Percentiles rank a stretch among this genome's conserved stretches.
These are phyloP conservation scores for Clarireedia homoeocarpa DNA, from an alignment of 2,329 filamentous ascomycete genomes.

Conservation along the genomic window DNA sequence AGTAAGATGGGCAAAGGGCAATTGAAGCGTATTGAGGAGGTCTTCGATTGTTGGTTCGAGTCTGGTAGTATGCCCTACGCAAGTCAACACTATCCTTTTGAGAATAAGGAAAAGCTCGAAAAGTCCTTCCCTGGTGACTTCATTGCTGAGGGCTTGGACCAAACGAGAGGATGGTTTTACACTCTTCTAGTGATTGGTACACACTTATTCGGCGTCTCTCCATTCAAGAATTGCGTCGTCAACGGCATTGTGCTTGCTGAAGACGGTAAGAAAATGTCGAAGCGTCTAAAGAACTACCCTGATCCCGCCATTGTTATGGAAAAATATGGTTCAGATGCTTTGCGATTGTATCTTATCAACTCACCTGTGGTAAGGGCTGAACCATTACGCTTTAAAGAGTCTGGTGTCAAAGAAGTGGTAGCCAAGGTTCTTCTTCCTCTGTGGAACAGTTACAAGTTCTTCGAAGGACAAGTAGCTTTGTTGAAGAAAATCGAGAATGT, in stretches of 20 bases:
- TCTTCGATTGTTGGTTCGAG: conserved; percentile 97
- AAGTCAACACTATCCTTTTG: conserved; percentile 85
- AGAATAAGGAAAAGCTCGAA: conserved; percentile 75
- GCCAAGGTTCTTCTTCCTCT: conserved; percentile 83
- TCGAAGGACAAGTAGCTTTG: conserved; percentile 77
- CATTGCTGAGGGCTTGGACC: conserved; percentile 87
- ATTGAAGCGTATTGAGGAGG: conserved; percentile 75
- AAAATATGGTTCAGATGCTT: conserved; percentile 83
- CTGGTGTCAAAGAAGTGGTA: conserved; percentile 90
- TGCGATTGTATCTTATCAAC: conserved; percentile 94
- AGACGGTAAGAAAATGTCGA: conserved; percentile 98
- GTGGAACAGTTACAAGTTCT: conserved; percentile 98
- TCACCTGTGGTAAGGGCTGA: conserved; percentile 91
- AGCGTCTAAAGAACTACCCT: conserved; percentile 92
- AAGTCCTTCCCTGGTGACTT: conserved; percentile 85
- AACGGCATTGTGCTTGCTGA: conserved; percentile 91
- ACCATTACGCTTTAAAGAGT: conserved; percentile 83
- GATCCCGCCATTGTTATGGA: conserved; percentile 77
- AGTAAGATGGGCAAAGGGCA: conserved; percentile 79
- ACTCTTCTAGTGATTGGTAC: conserved; percentile 83
- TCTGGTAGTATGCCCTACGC: conserved; percentile 95
- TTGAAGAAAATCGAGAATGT: conserved; percentile 77
- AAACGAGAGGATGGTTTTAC: conserved; percentile 96
- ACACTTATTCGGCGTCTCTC: conserved; percentile 74
- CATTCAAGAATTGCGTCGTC: conserved; percentile 94